phyloP scores from a whole-genome alignment of 306 rosid genomes.

The Citrullus mucosospermus region DNA sequence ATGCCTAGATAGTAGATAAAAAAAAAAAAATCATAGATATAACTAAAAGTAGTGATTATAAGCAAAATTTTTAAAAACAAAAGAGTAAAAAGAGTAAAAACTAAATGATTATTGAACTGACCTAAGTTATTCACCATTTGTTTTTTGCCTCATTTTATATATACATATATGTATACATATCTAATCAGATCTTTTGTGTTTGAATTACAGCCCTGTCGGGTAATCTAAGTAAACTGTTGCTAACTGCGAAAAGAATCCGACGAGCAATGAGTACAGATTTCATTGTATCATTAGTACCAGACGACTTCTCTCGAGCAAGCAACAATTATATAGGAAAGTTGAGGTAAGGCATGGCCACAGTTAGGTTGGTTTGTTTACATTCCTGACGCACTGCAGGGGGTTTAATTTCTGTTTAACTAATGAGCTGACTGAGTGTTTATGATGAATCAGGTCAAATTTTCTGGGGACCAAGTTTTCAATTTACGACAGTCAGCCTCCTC shows the following conservation, averaged over 20 bases:
- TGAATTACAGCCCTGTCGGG: constrained; percentile 58
- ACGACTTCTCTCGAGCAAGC: constrained; percentile 62
- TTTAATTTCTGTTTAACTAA: background rate
- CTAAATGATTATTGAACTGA: no score
- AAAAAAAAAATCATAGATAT: no score
- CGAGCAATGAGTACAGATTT: constrained; percentile 68
- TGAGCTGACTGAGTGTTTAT: constrained; percentile 10
- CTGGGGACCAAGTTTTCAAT: constrained; percentile 75
- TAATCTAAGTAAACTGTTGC: constrained; percentile 61
- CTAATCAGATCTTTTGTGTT: background rate
- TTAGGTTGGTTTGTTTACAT: background rate
- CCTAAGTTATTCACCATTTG: background rate
- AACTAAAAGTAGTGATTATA: no score
- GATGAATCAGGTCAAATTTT: constrained; percentile 68
- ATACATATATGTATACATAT: background rate
- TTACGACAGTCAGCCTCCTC: constrained; percentile 46
- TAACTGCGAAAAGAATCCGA: constrained; percentile 72
- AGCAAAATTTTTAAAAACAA: no score
- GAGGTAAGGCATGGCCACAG: constrained; percentile 34
- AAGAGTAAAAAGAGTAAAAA: no score
- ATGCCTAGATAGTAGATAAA: background rate
- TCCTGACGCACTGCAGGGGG: constrained; percentile 4
- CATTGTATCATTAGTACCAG: constrained; percentile 49
- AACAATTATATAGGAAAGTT: constrained; percentile 60
- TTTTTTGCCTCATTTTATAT: background rate